Base-by-base conservation (phyloP, 805 yeast species). In the Cyberlindnera xylosilytica region DNA sequence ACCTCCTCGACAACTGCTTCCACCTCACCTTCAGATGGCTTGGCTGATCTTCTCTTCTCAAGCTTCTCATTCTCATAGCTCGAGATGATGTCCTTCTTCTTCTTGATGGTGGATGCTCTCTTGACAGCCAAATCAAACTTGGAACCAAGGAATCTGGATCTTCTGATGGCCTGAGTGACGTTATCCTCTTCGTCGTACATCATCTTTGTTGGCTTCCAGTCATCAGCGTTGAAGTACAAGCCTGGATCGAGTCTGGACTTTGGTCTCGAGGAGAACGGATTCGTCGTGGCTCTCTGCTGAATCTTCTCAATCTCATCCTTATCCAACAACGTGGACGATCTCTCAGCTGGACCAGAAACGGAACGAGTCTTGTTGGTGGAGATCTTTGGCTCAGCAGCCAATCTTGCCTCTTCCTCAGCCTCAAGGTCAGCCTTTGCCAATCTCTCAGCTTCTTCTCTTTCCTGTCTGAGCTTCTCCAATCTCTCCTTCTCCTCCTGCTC, bases 201-300 rank as follows among this genome's bases (percentile, higher is more conserved):
- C n/a, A 48, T 36, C 33, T 46, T 48, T 18, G 50, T 32, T 27
- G 49, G 38, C 36, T 47, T 39, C 52, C 56, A 41, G 36, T 53
- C 51, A n/a, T 45, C 45, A 4, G 47, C 47, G 28, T 49, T 46
- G 36, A 51, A 59, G 43, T 60, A 53, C 34, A 69, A 54, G 39
- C 74, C 74, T 7, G 74, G 74, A 51, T 69, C 74, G 29, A 69
- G 46, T 50, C 65, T 63, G 6, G 73, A 69, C 32, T 64, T 62
- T n/a, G 74, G 74, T 56, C 73, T 63, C 6, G 69, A 55, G 23
- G 62, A 19, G 27, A 64, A 51, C 5, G 73, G 70, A 45, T 58
- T 54, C 9, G 62, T 53, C 3, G 62, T 59, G 7, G 68, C 64
- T 45, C 73, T 61, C 42, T 63, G 64, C 34, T 66, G 64, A 16